Evolutionary conservation across 345 rosid species (phyloP).

Genomic region (Raphanus sativus): DNA sequence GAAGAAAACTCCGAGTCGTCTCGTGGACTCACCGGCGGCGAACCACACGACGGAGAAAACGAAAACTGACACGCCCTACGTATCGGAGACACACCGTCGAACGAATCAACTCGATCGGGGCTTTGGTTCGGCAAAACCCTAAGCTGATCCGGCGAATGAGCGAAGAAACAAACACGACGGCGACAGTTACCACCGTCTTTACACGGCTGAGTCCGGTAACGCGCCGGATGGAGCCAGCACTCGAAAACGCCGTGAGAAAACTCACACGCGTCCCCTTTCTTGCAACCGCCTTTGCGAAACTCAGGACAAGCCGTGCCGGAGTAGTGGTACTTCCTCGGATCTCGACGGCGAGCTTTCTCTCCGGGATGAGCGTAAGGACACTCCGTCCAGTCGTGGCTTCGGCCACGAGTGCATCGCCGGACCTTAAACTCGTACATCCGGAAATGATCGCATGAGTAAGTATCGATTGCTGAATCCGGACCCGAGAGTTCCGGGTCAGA

Average conservation of each 20-base stretch:
- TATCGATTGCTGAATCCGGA: slow-evolving; percentile 42
- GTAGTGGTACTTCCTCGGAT: slow-evolving; percentile 75
- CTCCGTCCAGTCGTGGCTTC: slow-evolving; percentile 98
- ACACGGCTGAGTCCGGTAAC: slow-evolving; percentile 91
- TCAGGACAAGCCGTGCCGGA: slow-evolving; percentile 89
- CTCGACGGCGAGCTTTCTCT: slow-evolving; percentile 85
- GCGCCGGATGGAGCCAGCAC: slow-evolving; percentile 95
- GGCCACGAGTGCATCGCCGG: slow-evolving; percentile 74
- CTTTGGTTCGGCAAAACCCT: slow-evolving; percentile 63
- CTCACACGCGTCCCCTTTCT: slow-evolving; percentile 82
- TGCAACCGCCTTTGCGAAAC: slow-evolving; percentile 71
- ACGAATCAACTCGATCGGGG: slow-evolving; percentile 52
- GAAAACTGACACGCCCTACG: slow-evolving; percentile 48
- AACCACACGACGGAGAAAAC: slow-evolving; percentile 53
- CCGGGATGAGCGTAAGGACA: slow-evolving; percentile 98
- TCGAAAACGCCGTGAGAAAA: slow-evolving; percentile 97
- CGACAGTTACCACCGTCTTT: slow-evolving; percentile 76
- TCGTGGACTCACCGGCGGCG: slow-evolving; percentile 62
- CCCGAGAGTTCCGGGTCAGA: background rate
- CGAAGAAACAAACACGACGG: slow-evolving; percentile 89
- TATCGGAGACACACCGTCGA: slow-evolving; percentile 45
- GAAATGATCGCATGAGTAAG: slow-evolving; percentile 77
- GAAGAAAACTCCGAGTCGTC: slow-evolving; percentile 49
- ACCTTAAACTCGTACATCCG: slow-evolving; percentile 91
- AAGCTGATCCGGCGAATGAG: slow-evolving; percentile 88